Evolutionary conservation across 2,329 filamentous ascomycete species (phyloP).

Genomic region (Stemphylium lycopersici): DNA sequence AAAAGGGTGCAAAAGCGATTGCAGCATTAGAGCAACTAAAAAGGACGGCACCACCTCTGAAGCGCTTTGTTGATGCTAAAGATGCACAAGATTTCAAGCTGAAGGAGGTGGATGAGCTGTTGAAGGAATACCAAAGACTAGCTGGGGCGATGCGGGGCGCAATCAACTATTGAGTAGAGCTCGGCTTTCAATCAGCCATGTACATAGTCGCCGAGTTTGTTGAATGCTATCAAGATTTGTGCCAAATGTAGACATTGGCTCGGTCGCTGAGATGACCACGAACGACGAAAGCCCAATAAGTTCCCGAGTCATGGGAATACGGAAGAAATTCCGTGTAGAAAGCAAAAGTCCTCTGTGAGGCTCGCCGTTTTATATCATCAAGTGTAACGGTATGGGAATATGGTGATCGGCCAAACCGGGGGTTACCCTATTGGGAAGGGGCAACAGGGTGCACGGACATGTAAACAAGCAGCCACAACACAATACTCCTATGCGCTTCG

Average conservation of each 20-base stretch:
- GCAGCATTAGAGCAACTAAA: slow-evolving; percentile 53
- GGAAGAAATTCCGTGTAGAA: too few species aligned
- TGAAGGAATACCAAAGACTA: slow-evolving; percentile 53
- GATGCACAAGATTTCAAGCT: slow-evolving; percentile 54
- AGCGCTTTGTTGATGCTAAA: slow-evolving; percentile 55
- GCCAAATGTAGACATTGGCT: neutral
- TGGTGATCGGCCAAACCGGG: slow-evolving; percentile 13
- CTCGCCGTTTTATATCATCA: neutral
- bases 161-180: slow-evolving; percentile 41
- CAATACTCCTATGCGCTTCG: slow-evolving; percentile 6
- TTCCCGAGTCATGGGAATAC: too few species aligned
- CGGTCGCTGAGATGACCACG: neutral
- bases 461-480: slow-evolving; percentile 25
- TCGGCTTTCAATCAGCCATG: neutral
- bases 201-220: neutral
- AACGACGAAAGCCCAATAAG: too few species aligned
- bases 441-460: slow-evolving; percentile 16
- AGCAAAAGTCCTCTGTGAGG: too few species aligned
- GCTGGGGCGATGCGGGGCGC: slow-evolving; percentile 53
- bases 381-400: neutral
- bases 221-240: neutral
- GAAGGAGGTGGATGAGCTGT: slow-evolving; percentile 56
- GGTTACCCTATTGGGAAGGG: slow-evolving; percentile 15
- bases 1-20: slow-evolving; percentile 49
- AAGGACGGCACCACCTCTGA: slow-evolving; percentile 55